A percentile compares a stretch with the other conserved stretches of the same genome.
These are phyloP conservation scores for Botryotinia convoluta DNA, from an alignment of 2,329 filamentous ascomycete species.

Conservation along the genomic window DNA sequence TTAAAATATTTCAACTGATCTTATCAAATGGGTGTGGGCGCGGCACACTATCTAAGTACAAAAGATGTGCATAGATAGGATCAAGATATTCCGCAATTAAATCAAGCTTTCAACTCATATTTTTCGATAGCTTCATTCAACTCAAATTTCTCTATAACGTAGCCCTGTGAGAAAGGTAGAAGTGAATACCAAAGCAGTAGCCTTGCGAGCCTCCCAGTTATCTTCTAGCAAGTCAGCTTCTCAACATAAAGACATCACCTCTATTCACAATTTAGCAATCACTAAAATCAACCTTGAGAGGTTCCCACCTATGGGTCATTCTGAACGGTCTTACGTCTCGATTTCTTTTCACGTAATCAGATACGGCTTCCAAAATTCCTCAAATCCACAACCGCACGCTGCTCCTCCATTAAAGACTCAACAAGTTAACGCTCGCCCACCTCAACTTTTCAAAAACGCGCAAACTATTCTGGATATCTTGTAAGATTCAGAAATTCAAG, in stretches of 20 bases:
- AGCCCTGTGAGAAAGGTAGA: no score
- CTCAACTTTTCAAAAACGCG: not conserved
- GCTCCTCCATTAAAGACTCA: not conserved
- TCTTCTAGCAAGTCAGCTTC: not conserved
- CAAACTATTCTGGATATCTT: not conserved
- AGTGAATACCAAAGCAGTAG: not conserved
- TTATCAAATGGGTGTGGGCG: no score
- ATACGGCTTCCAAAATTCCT: not conserved
- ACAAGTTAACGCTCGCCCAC: not conserved
- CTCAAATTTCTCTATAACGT: not conserved
- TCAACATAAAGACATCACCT: not conserved
- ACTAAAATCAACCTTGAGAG: not conserved
- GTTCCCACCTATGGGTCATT: not conserved
- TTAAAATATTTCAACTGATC: no score
- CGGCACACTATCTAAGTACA: no score
- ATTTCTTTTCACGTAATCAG: not conserved
- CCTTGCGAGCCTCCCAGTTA: not conserved
- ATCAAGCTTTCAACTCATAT: not conserved
- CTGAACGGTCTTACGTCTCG: not conserved
- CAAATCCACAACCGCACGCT: not conserved
- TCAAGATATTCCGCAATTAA: not conserved
- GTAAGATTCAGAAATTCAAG: not conserved
- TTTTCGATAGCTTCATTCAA: not conserved
- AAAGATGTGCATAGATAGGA: no score
- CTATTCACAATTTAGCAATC: no score